These are phyloP conservation scores for Nakazawaea siamensis DNA, from an alignment of 805 yeast genomes.

Conservation along the genomic window DNA sequence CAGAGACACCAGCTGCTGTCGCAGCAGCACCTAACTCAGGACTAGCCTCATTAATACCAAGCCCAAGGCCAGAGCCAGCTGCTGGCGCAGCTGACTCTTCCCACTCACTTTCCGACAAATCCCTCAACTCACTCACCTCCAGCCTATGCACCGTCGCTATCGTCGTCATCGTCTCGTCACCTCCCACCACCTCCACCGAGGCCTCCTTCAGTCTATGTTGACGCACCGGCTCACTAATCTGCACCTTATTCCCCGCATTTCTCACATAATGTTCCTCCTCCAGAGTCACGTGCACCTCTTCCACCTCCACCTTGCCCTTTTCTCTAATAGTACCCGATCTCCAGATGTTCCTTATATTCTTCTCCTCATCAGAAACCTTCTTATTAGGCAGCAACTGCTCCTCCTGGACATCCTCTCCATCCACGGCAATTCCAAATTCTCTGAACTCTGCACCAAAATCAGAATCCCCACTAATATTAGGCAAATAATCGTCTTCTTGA, in stretches of 20 bases:
- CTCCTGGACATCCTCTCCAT: slow-evolving; percentile 10
- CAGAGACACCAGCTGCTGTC: slow-evolving; percentile 6
- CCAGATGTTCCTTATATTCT: slow-evolving; percentile 7
- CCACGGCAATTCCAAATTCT: slow-evolving; percentile 19
- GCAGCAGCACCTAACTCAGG: slow-evolving; percentile 8
- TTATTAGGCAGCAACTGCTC: neutral
- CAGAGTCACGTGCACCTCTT: neutral
- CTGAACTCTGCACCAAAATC: slow-evolving; percentile 38
- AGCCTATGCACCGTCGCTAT: slow-evolving; percentile 10
- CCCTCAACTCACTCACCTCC: slow-evolving; percentile 12
- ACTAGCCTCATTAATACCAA: too few species aligned
- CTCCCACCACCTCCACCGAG: slow-evolving; percentile 3
- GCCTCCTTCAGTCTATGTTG: slow-evolving; percentile 4
- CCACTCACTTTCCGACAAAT: slow-evolving; percentile 12
- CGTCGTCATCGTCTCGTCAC: neutral
- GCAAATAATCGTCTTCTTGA: slow-evolving; percentile 18
- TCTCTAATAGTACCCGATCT: slow-evolving; percentile 7
- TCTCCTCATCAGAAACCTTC: neutral
- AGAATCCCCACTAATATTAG: slow-evolving; percentile 39
- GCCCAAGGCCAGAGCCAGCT: too few species aligned
- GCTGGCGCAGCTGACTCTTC: too few species aligned
- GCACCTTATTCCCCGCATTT: slow-evolving; percentile 1
- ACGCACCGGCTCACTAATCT: neutral
- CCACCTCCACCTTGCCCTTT: neutral
- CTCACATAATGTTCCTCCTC: slow-evolving; percentile 9